Base-by-base conservation (phyloP, 345 rosid genomes). In the Punica granatum region DNA sequence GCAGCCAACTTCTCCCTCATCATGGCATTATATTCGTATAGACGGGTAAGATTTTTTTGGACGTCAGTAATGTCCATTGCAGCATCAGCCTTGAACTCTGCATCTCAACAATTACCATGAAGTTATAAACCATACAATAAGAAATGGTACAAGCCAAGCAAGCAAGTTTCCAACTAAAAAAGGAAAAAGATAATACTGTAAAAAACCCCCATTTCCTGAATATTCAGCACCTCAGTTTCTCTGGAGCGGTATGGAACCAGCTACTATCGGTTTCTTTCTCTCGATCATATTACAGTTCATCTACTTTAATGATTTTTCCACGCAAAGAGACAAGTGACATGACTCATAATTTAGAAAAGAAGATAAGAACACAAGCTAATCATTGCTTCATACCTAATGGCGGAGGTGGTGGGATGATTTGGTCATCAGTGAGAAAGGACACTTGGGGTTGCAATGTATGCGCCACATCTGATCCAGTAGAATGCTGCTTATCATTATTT, bases 11-110 rank as follows among this genome's bases (percentile, higher is more conserved):
- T 81, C 67, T 91, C 90, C 75, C 92, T 84, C 63, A 94, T 79
- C 80, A 76, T 75, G 36, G 88, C 78, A 73, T 94, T 94, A 77
- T 91, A 94, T 42, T 89, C 85, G 28, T 86, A 84, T 53, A 94
- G 73, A 26, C 69, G 72, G 65, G 74, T 79, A 28, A 94, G 81
- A 65, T 81, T 88, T 71, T 77, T 89, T 74, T 79, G 84, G 66
- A 91, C 84, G 51, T 86, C 91, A 5, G 81, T 69, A 77, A 85
- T 71, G 41, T 88, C 88, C 53, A 84, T 65, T 75, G 82, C 82
- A 41, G 89, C 82, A 72, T 77, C 82, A 33, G 67, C 74, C 67
- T 69, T 85, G 60, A 91, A 74, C 53, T 88, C 99, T 91, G 90
- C 81, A 77, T 60, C n/a, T 23, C 9, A 14, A 73, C 48, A 56